A percentile compares a stretch with the other conserved stretches of the same genome.
These are phyloP conservation scores for Saccharomycopsis schoenii DNA, from an alignment of 805 yeast genomes.

Conservation along the genomic window DNA sequence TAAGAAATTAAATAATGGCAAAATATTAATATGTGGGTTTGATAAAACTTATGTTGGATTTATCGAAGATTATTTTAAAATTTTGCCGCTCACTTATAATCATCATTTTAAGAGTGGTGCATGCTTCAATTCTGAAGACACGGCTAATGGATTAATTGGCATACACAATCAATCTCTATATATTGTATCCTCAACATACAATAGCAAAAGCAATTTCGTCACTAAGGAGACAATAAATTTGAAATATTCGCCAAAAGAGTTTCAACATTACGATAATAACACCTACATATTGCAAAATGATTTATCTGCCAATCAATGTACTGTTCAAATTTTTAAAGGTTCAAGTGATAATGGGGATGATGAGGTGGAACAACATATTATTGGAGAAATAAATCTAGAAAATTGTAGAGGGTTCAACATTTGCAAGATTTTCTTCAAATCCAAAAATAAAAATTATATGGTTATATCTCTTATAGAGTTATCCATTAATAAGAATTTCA, in stretches of 20 bases:
- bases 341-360: neutral
- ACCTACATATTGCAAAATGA: neutral
- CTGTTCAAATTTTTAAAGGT: neutral
- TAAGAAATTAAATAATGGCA: slow-evolving; percentile 29
- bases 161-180: slow-evolving; percentile 40
- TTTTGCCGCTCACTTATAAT: slow-evolving; percentile 12
- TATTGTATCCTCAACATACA: slow-evolving; percentile 38
- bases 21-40: slow-evolving; percentile 19
- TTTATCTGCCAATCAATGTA: neutral
- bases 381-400: slow-evolving; percentile 27
- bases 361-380: slow-evolving; percentile 22
- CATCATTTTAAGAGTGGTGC: slow-evolving; percentile 34
- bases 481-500: slow-evolving; percentile 10
- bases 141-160: slow-evolving; percentile 54
- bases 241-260: slow-evolving; percentile 40
- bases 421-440: slow-evolving; percentile 26
- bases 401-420: slow-evolving; percentile 23
- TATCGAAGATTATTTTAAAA: slow-evolving; percentile 7
- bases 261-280: slow-evolving; percentile 23
- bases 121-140: slow-evolving; percentile 54
- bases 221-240: slow-evolving; percentile 27
- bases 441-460: slow-evolving; percentile 26
- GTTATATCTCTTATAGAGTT: slow-evolving; percentile 33
- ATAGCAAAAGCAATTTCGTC: neutral
- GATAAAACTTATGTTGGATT: slow-evolving; percentile 21